Percentiles rank a stretch among this genome's conserved stretches.
Evolutionary conservation across 768 basidiomycete genomes (phyloP).

Genomic region (Flagelloscypha sp.): DNA sequence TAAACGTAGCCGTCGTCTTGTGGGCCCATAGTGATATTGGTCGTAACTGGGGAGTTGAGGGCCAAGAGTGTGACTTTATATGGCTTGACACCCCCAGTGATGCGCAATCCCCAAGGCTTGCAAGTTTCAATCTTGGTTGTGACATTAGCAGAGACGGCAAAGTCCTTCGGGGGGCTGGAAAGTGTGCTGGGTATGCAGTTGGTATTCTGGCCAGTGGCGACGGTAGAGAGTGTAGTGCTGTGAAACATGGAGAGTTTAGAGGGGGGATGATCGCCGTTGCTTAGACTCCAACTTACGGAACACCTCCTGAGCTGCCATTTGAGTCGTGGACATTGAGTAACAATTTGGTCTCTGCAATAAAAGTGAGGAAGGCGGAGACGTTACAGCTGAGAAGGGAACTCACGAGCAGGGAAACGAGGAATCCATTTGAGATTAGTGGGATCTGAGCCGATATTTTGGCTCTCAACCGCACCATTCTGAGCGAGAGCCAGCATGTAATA

Average conservation of each 20-base stretch:
- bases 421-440: conserved; percentile 25
- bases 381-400: conserved; percentile 4
- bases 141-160: conserved; percentile 30
- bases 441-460: conserved; percentile 21
- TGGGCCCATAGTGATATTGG: conserved; percentile 30
- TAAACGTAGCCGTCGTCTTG: conserved; percentile 32
- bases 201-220: conserved; percentile 23
- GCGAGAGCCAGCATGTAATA: conserved; percentile 29
- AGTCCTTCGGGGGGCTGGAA: conserved; percentile 14
- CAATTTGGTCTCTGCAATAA: conserved; percentile 30
- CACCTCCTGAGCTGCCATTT: conserved; percentile 32
- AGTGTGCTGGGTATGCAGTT: conserved; percentile 22
- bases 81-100: conserved; percentile 36
- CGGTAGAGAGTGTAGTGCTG: conserved; percentile 1
- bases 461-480: conserved; percentile 18
- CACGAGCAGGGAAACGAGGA: conserved; percentile 25
- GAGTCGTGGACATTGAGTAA: conserved; percentile 38
- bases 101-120: conserved; percentile 36
- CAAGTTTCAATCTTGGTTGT: conserved; percentile 32
- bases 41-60: conserved; percentile 28
- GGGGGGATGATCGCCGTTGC: not conserved
- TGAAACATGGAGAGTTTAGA: not conserved
- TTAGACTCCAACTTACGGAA: no score
- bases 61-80: conserved; percentile 34
- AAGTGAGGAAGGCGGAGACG: not conserved